These are phyloP conservation scores for Fomitopsis serialis DNA, from an alignment of 768 basidiomycete genomes.

Conservation along the genomic window DNA sequence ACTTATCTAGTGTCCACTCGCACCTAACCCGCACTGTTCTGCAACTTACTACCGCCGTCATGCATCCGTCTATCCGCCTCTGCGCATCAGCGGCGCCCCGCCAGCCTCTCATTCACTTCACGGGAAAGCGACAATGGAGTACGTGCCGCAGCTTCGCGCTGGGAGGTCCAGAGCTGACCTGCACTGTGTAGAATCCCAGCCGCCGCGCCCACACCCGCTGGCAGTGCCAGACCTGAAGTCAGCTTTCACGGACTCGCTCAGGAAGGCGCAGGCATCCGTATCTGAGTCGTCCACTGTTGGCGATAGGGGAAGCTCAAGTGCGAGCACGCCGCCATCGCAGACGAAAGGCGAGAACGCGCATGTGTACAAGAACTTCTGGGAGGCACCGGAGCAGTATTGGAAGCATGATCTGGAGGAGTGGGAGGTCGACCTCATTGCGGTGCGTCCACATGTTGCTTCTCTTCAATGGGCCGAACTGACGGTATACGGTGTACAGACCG, in stretches of 20 bases:
- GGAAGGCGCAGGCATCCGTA: conserved; percentile 19
- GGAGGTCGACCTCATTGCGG: conserved; percentile 24
- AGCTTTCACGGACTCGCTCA: conserved; percentile 21
- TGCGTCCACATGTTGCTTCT: conserved; percentile 4
- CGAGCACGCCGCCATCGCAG: conserved; percentile 5
- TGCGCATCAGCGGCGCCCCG: conserved; percentile 12
- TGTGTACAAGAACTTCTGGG: conserved; percentile 24
- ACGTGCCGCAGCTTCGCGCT: conserved; percentile 8
- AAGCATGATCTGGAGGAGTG: conserved; percentile 19
- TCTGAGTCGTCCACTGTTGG: conserved; percentile 1
- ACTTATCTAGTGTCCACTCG: too few relatives aligned
- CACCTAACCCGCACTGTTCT: too few relatives aligned
- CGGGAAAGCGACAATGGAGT: conserved; percentile 25
- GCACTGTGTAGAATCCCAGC: conserved; percentile 18
- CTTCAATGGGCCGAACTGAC: background rate
- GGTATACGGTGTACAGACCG: conserved; percentile 40
- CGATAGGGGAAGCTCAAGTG: background rate
- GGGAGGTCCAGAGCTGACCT: background rate
- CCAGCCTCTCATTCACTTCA: conserved; percentile 24
- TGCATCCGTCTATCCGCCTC: conserved; percentile 22
- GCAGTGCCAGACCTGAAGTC: conserved; percentile 24
- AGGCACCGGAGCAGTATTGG: conserved; percentile 22
- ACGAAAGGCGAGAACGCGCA: conserved; percentile 7
- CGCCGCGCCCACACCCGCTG: conserved; percentile 23
- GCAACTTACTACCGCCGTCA: conserved; percentile 6